A percentile compares a stretch with the other conserved stretches of the same genome.
Evolutionary conservation across 2,329 filamentous ascomycete species (phyloP).

Genomic region (Juglanconis oblonga): DNA sequence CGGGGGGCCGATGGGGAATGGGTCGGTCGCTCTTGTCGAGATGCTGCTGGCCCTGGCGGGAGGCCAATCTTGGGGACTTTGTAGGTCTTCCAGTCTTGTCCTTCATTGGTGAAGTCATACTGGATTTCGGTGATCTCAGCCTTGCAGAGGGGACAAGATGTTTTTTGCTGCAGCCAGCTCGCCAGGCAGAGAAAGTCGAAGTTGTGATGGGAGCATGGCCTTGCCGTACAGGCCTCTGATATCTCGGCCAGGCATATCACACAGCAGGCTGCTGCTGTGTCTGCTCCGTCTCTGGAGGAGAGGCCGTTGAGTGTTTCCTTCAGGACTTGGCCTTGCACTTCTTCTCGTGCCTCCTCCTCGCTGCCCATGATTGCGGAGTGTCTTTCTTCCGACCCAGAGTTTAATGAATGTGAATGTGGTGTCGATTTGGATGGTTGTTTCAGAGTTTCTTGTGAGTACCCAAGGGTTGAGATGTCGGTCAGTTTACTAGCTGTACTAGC

Average conservation of each 20-base stretch:
- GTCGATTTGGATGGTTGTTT: no score
- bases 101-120: slow-evolving; percentile 56
- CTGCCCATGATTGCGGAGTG: slow-evolving; percentile 2
- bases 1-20: slow-evolving; percentile 3
- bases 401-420: neutral
- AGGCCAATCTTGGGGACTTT: slow-evolving; percentile 36
- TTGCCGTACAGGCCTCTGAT: slow-evolving; percentile 66
- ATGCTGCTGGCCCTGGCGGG: neutral
- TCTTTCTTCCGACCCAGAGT: neutral
- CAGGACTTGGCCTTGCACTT: slow-evolving; percentile 41
- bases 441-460: no score
- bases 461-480: neutral
- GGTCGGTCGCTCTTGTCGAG: neutral
- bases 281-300: slow-evolving; percentile 20
- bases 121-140: slow-evolving; percentile 54
- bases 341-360: slow-evolving; percentile 16
- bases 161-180: slow-evolving; percentile 73
- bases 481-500: no score
- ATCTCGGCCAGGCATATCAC: slow-evolving; percentile 84
- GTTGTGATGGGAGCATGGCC: slow-evolving; percentile 74
- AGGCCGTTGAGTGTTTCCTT: slow-evolving; percentile 44
- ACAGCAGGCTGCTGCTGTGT: slow-evolving; percentile 49
- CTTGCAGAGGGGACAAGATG: slow-evolving; percentile 79
- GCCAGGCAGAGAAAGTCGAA: slow-evolving; percentile 85
- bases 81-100: slow-evolving; percentile 55